Conservation (phyloP, 148 eudicot species). For the Suaeda aralocaspica region DNA sequence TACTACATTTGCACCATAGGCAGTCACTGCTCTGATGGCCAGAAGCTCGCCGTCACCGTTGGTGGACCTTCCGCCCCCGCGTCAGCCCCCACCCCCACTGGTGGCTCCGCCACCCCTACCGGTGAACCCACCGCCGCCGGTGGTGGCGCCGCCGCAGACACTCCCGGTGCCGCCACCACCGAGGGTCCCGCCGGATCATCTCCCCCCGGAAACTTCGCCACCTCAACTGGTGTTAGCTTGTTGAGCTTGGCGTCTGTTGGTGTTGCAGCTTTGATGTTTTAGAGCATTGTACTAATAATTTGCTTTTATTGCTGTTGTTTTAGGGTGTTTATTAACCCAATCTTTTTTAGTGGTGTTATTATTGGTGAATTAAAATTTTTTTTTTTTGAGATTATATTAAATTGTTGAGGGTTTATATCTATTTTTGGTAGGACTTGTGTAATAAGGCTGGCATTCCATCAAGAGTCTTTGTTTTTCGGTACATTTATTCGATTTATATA, state of each 20-base stretch:
- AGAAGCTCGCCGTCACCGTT: conserved; percentile 44
- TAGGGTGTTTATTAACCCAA: not conserved
- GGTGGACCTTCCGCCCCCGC: conserved; percentile 26
- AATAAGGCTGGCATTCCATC: conserved; percentile 20
- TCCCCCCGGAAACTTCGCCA: conserved; percentile 18
- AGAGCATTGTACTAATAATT: not conserved
- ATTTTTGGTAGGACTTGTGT: conserved; percentile 13
- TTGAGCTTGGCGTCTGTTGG: conserved; percentile 26
- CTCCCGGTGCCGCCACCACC: not conserved
- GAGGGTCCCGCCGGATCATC: not conserved
- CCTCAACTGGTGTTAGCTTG: conserved; percentile 16
- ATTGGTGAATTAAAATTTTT: not conserved
- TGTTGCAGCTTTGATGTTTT: conserved; percentile 22
- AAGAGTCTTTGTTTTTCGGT: conserved; percentile 3
- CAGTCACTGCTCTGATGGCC: conserved; percentile 39
- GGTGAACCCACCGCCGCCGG: not conserved
- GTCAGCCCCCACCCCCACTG: conserved; percentile 18
- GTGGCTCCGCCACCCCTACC: conserved; percentile 15
- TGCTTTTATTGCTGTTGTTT: conserved; percentile 5
- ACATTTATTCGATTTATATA: conserved; percentile 15
- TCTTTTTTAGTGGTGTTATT: not conserved
- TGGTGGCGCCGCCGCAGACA: conserved; percentile 12
- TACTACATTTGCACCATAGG: conserved; percentile 52
- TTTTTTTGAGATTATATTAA: not conserved
- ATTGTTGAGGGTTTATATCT: not conserved